Conservation (phyloP, 352 stramenopile species). For the Globisporangium abappressorium region DNA sequence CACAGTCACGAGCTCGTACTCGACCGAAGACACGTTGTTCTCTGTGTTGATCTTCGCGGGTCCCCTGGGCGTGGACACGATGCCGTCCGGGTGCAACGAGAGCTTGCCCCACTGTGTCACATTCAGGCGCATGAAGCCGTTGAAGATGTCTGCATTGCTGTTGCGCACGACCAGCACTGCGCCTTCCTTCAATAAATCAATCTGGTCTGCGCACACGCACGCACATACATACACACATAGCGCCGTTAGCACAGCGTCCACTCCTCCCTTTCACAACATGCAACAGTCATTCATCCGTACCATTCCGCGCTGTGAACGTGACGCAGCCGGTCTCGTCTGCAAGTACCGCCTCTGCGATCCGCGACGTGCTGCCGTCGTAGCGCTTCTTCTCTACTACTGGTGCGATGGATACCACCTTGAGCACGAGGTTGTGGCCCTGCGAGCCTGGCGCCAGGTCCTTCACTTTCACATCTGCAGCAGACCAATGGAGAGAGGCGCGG, state of each 20-base stretch:
- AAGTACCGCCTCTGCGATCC: constrained; percentile 73
- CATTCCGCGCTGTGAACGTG: constrained; percentile 77
- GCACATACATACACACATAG: constrained; percentile 1
- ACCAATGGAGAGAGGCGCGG: background rate
- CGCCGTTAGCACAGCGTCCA: background rate
- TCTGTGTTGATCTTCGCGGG: constrained; percentile 44
- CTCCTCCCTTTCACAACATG: background rate
- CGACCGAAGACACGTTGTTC: constrained; percentile 78
- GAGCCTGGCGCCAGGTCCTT: constrained; percentile 68
- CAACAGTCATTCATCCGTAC: constrained; percentile 25
- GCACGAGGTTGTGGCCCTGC: constrained; percentile 79
- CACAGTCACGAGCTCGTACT: constrained; percentile 85
- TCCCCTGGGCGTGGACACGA: constrained; percentile 63
- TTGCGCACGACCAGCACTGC: constrained; percentile 75
- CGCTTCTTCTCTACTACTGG: constrained; percentile 62
- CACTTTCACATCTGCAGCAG: constrained; percentile 68
- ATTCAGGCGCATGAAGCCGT: constrained; percentile 83
- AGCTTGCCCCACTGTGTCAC: constrained; percentile 87
- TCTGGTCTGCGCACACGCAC: constrained; percentile 50
- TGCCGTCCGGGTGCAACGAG: constrained; percentile 57
- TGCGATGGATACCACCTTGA: constrained; percentile 65
- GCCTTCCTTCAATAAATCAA: constrained; percentile 57
- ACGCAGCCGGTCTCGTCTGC: constrained; percentile 83
- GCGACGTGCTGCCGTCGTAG: constrained; percentile 59
- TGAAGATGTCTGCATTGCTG: constrained; percentile 80